A percentile compares a stretch with the other conserved stretches of the same genome.
Evolutionary conservation across 306 rosid species (phyloP).

Genomic region (Acacia confusa): DNA sequence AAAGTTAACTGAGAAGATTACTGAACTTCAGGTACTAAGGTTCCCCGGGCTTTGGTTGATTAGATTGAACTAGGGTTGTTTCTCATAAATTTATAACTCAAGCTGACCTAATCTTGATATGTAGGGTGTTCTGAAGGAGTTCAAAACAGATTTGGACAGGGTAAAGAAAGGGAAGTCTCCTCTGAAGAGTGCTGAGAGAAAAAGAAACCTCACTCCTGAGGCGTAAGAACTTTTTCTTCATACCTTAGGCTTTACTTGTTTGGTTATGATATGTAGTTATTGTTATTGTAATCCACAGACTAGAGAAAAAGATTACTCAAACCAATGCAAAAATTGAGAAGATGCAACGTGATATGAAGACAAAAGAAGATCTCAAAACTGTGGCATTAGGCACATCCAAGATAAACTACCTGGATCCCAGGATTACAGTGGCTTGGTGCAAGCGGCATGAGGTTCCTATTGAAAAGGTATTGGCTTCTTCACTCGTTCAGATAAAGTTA

Average conservation of each 20-base stretch:
- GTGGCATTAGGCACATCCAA: constrained; percentile 97
- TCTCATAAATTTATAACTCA: neutral
- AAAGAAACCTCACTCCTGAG: constrained; percentile 71
- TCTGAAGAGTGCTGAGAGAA: constrained; percentile 66
- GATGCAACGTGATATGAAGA: constrained; percentile 78
- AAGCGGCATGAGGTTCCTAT: constrained; percentile 97
- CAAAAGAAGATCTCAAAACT: constrained; percentile 91
- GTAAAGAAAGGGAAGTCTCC: constrained; percentile 80
- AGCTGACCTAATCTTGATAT: neutral
- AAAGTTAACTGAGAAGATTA: constrained; percentile 55
- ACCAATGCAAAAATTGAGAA: constrained; percentile 77
- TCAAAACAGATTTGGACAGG: constrained; percentile 66
- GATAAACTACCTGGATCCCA: constrained; percentile 95
- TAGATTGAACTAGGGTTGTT: neutral
- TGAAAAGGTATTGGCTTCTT: constrained; percentile 69
- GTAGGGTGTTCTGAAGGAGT: constrained; percentile 58
- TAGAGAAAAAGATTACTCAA: constrained; percentile 79
- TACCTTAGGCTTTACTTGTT: constrained; percentile 16
- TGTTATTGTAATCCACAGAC: constrained; percentile 44
- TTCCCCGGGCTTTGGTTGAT: neutral
- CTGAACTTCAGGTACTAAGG: constrained; percentile 56
- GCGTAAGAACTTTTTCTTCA: constrained; percentile 52
- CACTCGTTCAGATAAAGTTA: constrained; percentile 11
- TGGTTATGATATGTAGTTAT: constrained; percentile 30
- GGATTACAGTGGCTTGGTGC: constrained; percentile 99